A percentile compares a stretch with the other conserved stretches of the same genome.
Evolutionary conservation across 306 rosid genomes (phyloP).

Genomic region (Begonia fuchsioides): DNA sequence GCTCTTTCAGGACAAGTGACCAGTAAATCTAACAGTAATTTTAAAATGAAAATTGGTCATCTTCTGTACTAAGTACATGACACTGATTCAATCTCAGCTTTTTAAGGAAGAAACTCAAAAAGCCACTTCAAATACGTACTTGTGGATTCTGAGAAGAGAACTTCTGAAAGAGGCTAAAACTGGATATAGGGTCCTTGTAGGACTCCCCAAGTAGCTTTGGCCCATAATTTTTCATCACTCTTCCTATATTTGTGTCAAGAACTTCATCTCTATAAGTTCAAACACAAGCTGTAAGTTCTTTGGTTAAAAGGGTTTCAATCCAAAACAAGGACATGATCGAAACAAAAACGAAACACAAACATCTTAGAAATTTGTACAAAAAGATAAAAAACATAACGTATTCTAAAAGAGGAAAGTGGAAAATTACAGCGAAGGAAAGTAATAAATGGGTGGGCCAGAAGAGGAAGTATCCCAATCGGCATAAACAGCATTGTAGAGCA

Average conservation of each 20-base stretch:
- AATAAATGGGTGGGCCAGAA: slow-evolving; percentile 45
- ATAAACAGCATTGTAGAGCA: slow-evolving; percentile 41
- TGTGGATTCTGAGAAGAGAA: slow-evolving; percentile 48
- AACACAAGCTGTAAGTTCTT: neutral
- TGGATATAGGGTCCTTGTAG: slow-evolving; percentile 64
- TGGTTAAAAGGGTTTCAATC: too few species aligned
- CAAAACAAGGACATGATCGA: too few species aligned
- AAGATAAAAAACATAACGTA: neutral
- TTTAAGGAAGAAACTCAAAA: neutral
- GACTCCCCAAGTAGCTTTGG: slow-evolving; percentile 44
- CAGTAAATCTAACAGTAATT: slow-evolving; percentile 44
- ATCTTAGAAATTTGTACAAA: neutral
- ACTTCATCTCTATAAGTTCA: slow-evolving; percentile 28
- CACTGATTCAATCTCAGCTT: neutral
- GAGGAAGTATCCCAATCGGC: slow-evolving; percentile 21
- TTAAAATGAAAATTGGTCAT: neutral
- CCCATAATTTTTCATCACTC: slow-evolving; percentile 50
- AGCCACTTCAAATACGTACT: slow-evolving; percentile 15
- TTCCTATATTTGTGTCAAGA: slow-evolving; percentile 45
- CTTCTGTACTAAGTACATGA: neutral
- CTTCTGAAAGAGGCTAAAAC: slow-evolving; percentile 44
- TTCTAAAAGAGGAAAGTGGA: neutral
- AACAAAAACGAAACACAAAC: too few species aligned
- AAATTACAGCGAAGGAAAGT: slow-evolving; percentile 69
- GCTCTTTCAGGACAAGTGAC: slow-evolving; percentile 59